Conservation (phyloP, 2,329 filamentous ascomycete species). For the Bertia moriformis region DNA sequence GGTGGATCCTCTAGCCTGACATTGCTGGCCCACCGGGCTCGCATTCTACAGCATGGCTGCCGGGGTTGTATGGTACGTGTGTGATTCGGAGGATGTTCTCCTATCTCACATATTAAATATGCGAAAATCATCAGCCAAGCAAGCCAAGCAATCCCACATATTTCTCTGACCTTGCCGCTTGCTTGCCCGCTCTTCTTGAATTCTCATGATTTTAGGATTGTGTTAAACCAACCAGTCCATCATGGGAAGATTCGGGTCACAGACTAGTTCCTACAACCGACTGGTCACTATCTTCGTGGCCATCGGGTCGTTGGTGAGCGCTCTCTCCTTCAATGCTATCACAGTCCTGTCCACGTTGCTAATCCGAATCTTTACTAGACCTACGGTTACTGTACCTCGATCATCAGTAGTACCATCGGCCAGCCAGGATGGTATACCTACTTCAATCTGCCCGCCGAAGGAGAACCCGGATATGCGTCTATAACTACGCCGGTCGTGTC, state of each 20-base stretch:
- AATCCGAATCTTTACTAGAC: constrained; percentile 16
- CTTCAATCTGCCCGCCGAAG: constrained; percentile 26
- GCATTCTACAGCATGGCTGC: no score
- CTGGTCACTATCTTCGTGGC: constrained; percentile 19
- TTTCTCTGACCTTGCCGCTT: no score
- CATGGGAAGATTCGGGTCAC: background rate
- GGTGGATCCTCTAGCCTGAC: no score
- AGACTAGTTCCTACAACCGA: constrained; percentile 15
- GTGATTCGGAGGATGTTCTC: no score
- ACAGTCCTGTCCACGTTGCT: background rate
- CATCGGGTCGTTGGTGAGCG: constrained; percentile 15
- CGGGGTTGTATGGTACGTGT: no score
- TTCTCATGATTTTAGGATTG: no score
- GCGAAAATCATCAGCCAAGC: no score
- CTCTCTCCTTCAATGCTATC: background rate
- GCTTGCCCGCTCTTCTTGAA: no score
- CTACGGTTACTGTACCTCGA: constrained; percentile 32
- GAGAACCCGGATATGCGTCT: constrained; percentile 25
- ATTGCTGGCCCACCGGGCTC: no score
- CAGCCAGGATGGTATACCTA: constrained; percentile 34
- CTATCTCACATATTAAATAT: no score
- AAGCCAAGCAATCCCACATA: no score
- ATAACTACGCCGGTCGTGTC: constrained; percentile 29
- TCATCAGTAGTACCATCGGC: constrained; percentile 34
- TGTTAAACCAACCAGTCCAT: no score